Percentiles rank a stretch among this genome's conserved stretches.
Conservation (phyloP, 805 yeast genomes). For the Wickerhamiella allomyrinae region DNA sequence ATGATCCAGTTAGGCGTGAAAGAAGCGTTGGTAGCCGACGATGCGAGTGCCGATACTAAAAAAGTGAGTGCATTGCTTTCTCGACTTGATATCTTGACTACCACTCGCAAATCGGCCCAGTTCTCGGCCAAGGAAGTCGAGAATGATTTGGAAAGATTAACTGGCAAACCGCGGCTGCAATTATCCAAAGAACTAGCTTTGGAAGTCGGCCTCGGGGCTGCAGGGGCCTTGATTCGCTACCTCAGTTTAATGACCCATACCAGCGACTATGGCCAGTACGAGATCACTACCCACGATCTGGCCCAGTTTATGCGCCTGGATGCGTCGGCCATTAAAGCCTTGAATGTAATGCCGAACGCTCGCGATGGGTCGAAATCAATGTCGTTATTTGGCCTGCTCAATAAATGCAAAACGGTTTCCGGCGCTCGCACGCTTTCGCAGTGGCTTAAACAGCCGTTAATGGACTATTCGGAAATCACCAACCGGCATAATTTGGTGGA, state of each 20-base stretch:
- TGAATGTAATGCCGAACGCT: constrained; percentile 64
- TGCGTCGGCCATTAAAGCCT: constrained; percentile 74
- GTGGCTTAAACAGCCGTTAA: constrained; percentile 93
- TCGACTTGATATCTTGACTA: constrained; percentile 61
- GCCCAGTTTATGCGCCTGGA: constrained; percentile 82
- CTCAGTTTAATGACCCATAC: constrained; percentile 48
- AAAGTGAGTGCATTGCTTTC: constrained; percentile 61
- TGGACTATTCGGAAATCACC: constrained; percentile 43
- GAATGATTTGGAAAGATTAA: constrained; percentile 60
- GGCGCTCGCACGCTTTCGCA: constrained; percentile 79
- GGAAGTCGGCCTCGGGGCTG: constrained; percentile 42
- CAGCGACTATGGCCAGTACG: constrained; percentile 35
- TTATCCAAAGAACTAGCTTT: constrained; percentile 31
- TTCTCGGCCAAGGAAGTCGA: constrained; percentile 40
- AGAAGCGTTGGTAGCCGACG: constrained; percentile 51
- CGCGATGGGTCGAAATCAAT: constrained; percentile 33
- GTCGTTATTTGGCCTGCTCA: constrained; percentile 71
- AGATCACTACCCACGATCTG: constrained; percentile 53
- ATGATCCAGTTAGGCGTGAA: constrained; percentile 80
- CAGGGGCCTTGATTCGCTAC: constrained; percentile 56
- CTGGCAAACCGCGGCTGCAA: constrained; percentile 33
- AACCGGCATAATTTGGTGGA: constrained; percentile 68
- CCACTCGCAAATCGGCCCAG: constrained; percentile 41
- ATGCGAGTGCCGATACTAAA: constrained; percentile 29
- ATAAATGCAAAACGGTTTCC: constrained; percentile 78